These are phyloP conservation scores for Dichomitus squalens DNA, from an alignment of 1,284 basidiomycete species.

Conservation along the genomic window DNA sequence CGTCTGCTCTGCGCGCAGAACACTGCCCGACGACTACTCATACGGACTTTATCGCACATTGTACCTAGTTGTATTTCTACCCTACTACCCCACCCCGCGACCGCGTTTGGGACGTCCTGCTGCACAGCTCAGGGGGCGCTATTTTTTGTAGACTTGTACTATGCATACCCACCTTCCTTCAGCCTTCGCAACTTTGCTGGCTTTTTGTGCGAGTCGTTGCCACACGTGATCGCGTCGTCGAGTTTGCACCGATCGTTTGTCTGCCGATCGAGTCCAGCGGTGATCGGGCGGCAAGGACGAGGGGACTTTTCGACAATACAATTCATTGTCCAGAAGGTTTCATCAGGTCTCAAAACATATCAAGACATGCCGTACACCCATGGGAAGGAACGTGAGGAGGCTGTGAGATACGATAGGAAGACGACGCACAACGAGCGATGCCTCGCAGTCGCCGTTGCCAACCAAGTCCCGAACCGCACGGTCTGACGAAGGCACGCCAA, in stretches of 20 bases:
- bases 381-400: not conserved
- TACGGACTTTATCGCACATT: constrained; percentile 16
- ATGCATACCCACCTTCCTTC: constrained; percentile 8
- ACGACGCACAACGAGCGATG: not conserved
- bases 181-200: not conserved
- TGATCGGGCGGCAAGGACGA: too few relatives aligned
- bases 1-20: not conserved
- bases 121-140: constrained; percentile 10
- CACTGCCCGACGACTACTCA: constrained; percentile 6
- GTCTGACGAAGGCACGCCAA: not conserved
- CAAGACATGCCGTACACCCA: not conserved
- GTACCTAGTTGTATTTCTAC: constrained; percentile 22
- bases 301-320: too few relatives aligned
- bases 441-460: not conserved
- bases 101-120: constrained; percentile 11
- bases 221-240: not conserved
- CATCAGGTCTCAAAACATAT: not conserved
- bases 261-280: too few relatives aligned
- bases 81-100: constrained; percentile 4
- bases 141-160: constrained; percentile 14
- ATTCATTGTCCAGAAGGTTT: not conserved
- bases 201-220: not conserved
- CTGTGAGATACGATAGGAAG: constrained; percentile 1
- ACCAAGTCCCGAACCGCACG: not conserved
- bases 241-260: not conserved